Percentiles rank a stretch among this genome's conserved stretches.
Evolutionary conservation across 805 yeast species (phyloP).

Genomic region (Diddensiella santjacobensis): DNA sequence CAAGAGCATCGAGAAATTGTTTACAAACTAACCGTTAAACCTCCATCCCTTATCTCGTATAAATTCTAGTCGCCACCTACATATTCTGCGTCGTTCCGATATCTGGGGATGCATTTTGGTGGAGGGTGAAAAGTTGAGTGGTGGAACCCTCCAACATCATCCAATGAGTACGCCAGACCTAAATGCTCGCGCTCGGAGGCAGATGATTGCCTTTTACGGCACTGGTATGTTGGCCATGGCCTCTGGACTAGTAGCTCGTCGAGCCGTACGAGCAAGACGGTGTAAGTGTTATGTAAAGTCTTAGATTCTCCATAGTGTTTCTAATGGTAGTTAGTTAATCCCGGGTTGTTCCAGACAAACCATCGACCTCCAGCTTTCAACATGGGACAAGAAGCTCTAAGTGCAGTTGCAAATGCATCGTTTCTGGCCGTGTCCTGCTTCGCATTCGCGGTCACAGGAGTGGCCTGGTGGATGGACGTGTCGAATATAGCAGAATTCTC

Average conservation of each 20-base stretch:
- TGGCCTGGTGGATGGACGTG: constrained; percentile 77
- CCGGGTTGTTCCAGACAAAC: constrained; percentile 76
- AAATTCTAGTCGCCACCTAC: constrained; percentile 34
- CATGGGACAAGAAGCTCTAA: constrained; percentile 76
- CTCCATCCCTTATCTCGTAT: too few species aligned
- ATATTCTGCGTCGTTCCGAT: constrained; percentile 45
- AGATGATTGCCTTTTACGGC: constrained; percentile 67
- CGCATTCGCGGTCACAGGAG: constrained; percentile 68
- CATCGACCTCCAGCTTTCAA: constrained; percentile 82
- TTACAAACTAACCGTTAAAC: constrained; percentile 73
- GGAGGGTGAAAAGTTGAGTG: neutral
- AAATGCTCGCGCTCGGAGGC: constrained; percentile 34
- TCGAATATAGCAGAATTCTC: constrained; percentile 68
- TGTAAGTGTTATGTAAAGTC: constrained; percentile 30
- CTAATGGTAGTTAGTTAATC: constrained; percentile 41
- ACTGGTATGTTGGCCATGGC: constrained; percentile 69
- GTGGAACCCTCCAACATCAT: neutral
- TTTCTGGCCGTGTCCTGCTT: constrained; percentile 67
- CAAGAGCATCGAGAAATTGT: constrained; percentile 79
- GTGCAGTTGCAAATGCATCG: constrained; percentile 80
- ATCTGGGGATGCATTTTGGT: constrained; percentile 51
- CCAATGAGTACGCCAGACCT: neutral
- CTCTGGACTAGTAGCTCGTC: constrained; percentile 69
- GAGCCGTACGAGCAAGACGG: constrained; percentile 68
- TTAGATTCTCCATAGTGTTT: neutral